Conservation (phyloP, 768 basidiomycete genomes). For the Boletus vermiculosoides region DNA sequence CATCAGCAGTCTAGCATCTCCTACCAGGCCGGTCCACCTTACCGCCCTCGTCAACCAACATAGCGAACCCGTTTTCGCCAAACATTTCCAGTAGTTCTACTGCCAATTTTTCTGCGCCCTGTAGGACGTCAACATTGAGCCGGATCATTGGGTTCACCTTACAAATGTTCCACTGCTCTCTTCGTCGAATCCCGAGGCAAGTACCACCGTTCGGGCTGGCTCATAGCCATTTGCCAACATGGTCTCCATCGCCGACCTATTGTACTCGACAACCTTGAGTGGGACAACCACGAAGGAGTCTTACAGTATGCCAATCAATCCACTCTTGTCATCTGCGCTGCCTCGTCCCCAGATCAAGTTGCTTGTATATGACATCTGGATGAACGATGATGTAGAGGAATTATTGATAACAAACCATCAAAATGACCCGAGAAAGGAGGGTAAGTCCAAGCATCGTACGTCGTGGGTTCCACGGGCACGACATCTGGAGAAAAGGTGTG, state of each 20-base stretch:
- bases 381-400: neutral
- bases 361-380: conserved; percentile 19
- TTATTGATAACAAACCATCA: conserved; percentile 40
- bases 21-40: conserved; percentile 17
- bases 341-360: conserved; percentile 51
- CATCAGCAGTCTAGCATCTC: neutral
- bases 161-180: conserved; percentile 57
- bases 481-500: conserved; percentile 44
- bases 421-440: conserved; percentile 65
- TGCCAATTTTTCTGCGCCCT: conserved; percentile 57
- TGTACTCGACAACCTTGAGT: neutral
- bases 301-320: conserved; percentile 66
- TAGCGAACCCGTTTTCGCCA: conserved; percentile 68
- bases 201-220: conserved; percentile 60
- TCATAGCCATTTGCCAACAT: conserved; percentile 60
- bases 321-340: conserved; percentile 58
- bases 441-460: conserved; percentile 54
- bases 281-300: neutral
- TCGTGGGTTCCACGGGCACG: conserved; percentile 61
- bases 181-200: conserved; percentile 77
- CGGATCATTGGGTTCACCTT: conserved; percentile 3
- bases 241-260: conserved; percentile 57
- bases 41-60: conserved; percentile 91
- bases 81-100: conserved; percentile 55
- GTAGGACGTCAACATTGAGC: neutral